Conservation (phyloP, 768 basidiomycete species). For the Leucocoprinus birnbaumii region DNA sequence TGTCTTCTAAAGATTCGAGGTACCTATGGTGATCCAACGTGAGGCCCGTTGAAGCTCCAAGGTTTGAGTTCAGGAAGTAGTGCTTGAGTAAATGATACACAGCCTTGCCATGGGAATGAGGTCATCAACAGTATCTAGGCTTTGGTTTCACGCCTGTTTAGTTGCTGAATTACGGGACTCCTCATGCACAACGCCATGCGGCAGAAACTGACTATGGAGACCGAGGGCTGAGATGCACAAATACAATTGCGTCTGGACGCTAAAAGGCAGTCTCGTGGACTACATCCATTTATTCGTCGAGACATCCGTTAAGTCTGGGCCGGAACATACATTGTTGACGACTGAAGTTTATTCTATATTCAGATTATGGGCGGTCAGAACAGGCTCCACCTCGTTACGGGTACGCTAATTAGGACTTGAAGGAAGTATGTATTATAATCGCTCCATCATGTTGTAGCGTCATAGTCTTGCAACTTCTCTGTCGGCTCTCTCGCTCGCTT, state of each 20-base stretch:
- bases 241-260: no score
- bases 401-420: no score
- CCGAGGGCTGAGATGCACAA: not conserved
- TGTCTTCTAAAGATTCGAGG: no score
- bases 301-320: not conserved
- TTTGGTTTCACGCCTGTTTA: no score
- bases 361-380: not conserved
- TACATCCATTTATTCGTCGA: not conserved
- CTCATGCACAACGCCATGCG: no score
- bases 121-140: not conserved
- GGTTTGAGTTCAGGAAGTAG: no score
- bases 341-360: not conserved
- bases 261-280: not conserved
- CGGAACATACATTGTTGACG: not conserved
- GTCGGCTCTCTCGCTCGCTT: slow-evolving; percentile 30
- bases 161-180: no score
- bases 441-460: not conserved
- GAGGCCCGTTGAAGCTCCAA: no score
- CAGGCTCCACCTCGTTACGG: no score
- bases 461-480: slow-evolving; percentile 20
- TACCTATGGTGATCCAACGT: not conserved
- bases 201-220: not conserved
- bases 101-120: not conserved
- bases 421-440: not conserved
- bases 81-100: no score